Base-by-base conservation (phyloP, 169 alveolate genomes). In the Plasmodium vivax region DNA sequence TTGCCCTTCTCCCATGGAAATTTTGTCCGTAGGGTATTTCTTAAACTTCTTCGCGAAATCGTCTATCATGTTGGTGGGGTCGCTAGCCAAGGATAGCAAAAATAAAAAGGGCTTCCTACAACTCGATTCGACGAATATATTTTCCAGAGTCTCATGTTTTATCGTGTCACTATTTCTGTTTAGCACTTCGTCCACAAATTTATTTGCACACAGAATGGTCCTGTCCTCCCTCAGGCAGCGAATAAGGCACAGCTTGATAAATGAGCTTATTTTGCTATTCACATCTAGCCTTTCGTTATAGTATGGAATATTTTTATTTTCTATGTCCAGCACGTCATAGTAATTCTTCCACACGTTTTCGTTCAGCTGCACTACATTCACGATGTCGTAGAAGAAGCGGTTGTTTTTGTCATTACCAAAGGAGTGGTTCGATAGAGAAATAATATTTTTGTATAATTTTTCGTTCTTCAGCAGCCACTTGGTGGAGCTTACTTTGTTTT, bases 1-100 rank as follows among this genome's bases (percentile, higher is more conserved):
- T 93, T 97, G 98, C 71, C 99, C 99, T 96, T 98, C 99, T 45
- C 99, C 99, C 99, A 98, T 98, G 58, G 99, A 98, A 38, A 98
- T 98, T 93, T 97, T 98, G 91, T 98, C 99, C 6, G 98, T 97
- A 34, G 99, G 98, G 96, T 95, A 97, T 95, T 98, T 98, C 93
- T 97, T 98, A 97, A 97, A 98, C 96, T 98, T 98, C 93, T 98
- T 98, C 3, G 99, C 99, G 75, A 98, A 97, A 74, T 98, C 99
- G 92, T 98, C 99, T 75, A 98, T 98, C 74, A 97, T 95, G 88
- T 98, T 96, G 0, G 99, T 97, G 45, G 99, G 99, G 92, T 98
- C 99, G 36, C 99, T 98, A 56, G 99, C 99, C 30, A 99, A 98
- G 43, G 99, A 97, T 75, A 98, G 97, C 84, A 98, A 94, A 97